phyloP scores from a whole-genome alignment of 2,329 filamentous ascomycete genomes.

The Capronia americana region DNA sequence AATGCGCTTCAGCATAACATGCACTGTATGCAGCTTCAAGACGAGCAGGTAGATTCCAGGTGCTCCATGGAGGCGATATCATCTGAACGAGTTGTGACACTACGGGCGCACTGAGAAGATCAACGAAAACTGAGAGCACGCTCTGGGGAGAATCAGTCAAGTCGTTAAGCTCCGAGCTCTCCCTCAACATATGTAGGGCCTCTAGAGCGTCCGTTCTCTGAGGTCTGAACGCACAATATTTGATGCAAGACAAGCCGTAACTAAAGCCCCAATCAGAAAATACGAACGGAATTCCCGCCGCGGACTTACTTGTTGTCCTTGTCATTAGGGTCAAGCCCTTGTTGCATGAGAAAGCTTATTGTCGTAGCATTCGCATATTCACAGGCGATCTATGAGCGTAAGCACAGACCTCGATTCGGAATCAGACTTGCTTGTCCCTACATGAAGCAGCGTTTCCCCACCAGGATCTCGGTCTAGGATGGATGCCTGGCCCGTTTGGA shows the following conservation, averaged over 20 bases:
- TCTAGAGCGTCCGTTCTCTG: background rate
- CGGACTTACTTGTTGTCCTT: conserved; percentile 9
- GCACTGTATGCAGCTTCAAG: conserved; percentile 4
- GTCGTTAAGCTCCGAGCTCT: background rate
- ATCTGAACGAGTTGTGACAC: background rate
- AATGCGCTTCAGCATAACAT: background rate
- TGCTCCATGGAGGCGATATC: conserved; percentile 12
- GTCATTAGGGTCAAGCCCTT: conserved; percentile 18
- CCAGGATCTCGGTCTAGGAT: conserved; percentile 7
- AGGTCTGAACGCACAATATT: background rate
- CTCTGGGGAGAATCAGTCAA: background rate
- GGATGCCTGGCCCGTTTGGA: conserved; percentile 8
- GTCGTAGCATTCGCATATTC: background rate
- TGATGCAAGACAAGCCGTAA: background rate
- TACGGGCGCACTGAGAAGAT: too few species aligned
- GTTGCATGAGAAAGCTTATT: conserved; percentile 12
- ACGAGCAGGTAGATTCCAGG: background rate
- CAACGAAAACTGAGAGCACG: background rate
- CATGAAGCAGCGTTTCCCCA: conserved; percentile 9
- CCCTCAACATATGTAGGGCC: background rate
- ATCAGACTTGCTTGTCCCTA: conserved; percentile 1
- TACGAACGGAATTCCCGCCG: background rate
- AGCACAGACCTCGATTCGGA: background rate
- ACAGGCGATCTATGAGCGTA: background rate
- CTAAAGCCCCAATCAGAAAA: background rate